A percentile compares a stretch with the other conserved stretches of the same genome.
Conservation (phyloP, 202 grass and related monocot species). For the Setaria italica region DNA sequence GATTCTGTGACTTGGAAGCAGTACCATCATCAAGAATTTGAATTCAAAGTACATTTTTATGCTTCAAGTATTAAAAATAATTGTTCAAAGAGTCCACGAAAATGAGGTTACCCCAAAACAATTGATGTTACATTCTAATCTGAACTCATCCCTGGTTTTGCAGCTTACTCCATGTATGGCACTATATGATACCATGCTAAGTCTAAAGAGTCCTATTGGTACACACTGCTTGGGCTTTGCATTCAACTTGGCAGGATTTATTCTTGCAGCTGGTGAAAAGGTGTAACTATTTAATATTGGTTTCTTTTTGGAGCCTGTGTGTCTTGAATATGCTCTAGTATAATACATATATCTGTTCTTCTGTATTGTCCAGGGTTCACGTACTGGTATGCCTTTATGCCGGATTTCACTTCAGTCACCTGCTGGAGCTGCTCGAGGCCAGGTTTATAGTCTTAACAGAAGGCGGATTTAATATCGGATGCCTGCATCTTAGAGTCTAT, state of each 20-base stretch:
- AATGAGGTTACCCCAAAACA: constrained; percentile 27
- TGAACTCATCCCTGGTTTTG: constrained; percentile 23
- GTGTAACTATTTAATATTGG: constrained; percentile 38
- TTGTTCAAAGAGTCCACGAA: background rate
- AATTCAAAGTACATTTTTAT: background rate
- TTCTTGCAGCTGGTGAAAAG: constrained; percentile 96
- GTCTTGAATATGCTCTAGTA: background rate
- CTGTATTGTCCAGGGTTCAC: constrained; percentile 62
- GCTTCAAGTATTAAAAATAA: constrained; percentile 10
- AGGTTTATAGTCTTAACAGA: constrained; percentile 58
- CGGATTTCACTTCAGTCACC: constrained; percentile 81
- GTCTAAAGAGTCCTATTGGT: constrained; percentile 73
- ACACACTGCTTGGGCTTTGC: constrained; percentile 95
- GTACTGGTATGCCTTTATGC: constrained; percentile 78
- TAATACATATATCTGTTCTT: constrained; percentile 36
- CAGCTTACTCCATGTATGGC: constrained; percentile 93
- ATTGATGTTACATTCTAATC: constrained; percentile 19
- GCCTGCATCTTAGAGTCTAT: background rate
- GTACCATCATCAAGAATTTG: background rate
- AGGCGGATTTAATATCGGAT: background rate
- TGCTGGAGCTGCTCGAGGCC: constrained; percentile 88
- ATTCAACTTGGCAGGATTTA: constrained; percentile 87
- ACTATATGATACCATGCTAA: constrained; percentile 95
- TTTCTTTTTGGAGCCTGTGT: background rate
- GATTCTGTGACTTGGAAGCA: background rate